A percentile compares a stretch with the other conserved stretches of the same genome.
Conservation (phyloP, 768 basidiomycete genomes). For the Boletus rex-veris region DNA sequence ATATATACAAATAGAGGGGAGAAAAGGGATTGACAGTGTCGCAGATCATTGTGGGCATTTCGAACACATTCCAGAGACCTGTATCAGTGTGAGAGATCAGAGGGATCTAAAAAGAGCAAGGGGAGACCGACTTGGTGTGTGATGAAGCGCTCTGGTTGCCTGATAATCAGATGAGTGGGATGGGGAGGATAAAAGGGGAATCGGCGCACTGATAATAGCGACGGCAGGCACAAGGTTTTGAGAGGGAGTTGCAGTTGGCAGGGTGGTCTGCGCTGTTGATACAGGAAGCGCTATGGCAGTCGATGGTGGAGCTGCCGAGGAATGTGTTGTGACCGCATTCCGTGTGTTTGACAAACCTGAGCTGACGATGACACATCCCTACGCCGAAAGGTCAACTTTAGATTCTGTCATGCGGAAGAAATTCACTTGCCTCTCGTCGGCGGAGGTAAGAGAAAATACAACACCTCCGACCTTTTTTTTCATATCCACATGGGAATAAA, state of each 20-base stretch:
- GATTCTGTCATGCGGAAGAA: conserved; percentile 1
- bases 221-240: conserved; percentile 44
- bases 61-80: conserved; percentile 40
- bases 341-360: conserved; percentile 47
- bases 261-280: conserved; percentile 50
- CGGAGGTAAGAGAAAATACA: conserved; percentile 48
- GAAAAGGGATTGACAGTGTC: too few relatives aligned
- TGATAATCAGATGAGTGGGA: conserved; percentile 16
- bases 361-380: conserved; percentile 63
- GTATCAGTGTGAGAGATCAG: conserved; percentile 15
- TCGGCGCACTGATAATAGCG: conserved; percentile 51
- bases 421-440: conserved; percentile 38
- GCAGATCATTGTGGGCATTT: conserved; percentile 29
- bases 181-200: background rate
- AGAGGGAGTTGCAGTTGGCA: conserved; percentile 36
- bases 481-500: background rate
- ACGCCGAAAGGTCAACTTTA: background rate
- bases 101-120: conserved; percentile 4
- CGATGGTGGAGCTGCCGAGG: conserved; percentile 41
- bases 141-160: conserved; percentile 53
- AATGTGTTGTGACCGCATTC: conserved; percentile 57
- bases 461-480: background rate
- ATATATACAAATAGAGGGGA: conserved; percentile 13
- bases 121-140: conserved; percentile 40
- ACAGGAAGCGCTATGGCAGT: conserved; percentile 50